These are phyloP conservation scores for Pseudonectria foliicola DNA, from an alignment of 2,329 filamentous ascomycete genomes.

Conservation along the genomic window DNA sequence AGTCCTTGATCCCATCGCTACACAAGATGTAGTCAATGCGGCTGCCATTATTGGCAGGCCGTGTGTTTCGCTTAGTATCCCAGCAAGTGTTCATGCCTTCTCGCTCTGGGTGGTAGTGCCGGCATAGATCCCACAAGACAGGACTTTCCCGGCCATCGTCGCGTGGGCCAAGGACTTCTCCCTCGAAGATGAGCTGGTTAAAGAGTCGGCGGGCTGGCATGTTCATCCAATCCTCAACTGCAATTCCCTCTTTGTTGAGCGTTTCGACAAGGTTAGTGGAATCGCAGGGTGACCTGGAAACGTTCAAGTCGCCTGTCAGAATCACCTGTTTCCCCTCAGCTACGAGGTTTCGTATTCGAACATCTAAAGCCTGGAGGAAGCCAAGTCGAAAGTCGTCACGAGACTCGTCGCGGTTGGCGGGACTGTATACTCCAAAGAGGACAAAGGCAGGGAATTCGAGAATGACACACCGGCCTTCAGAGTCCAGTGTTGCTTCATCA, in stretches of 20 bases:
- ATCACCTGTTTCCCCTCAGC: conserved; percentile 78
- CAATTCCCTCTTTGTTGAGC: conserved; percentile 62
- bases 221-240: conserved; percentile 64
- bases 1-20: conserved; percentile 67
- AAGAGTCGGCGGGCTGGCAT: conserved; percentile 68
- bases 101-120: conserved; percentile 71
- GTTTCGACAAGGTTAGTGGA: conserved; percentile 66
- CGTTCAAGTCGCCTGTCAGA: conserved; percentile 83
- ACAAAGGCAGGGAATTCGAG: conserved; percentile 95
- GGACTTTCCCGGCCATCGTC: conserved; percentile 64
- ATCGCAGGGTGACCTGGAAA: conserved; percentile 62
- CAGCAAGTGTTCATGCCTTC: conserved; percentile 95
- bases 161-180: conserved; percentile 57
- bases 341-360: conserved; percentile 75
- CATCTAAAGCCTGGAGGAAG: conserved; percentile 75
- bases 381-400: conserved; percentile 75
- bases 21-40: conserved; percentile 93
- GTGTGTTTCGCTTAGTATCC: conserved; percentile 90
- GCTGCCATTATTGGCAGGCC: conserved; percentile 88
- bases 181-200: conserved; percentile 75
- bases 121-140: conserved; percentile 76
- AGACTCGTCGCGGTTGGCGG: conserved; percentile 78
- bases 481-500: conserved; percentile 70
- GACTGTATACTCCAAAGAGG: conserved; percentile 85
- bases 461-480: conserved; percentile 84